Conservation (phyloP, 2,329 filamentous ascomycete genomes). For the Claviceps purpurea region DNA sequence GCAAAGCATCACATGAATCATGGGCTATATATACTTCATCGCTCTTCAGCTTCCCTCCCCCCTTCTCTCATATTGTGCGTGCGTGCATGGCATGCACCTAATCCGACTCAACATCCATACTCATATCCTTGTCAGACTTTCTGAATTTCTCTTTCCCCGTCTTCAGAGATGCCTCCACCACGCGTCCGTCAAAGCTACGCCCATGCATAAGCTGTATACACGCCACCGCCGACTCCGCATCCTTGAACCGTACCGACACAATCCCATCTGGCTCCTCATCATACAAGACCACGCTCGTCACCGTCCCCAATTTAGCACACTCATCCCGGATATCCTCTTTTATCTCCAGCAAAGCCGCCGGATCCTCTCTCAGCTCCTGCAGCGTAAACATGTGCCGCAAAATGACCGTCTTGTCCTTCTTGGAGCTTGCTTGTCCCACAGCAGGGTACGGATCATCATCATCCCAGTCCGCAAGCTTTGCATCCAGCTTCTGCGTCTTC, state of each 20-base stretch:
- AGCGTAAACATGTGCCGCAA: conserved; percentile 90
- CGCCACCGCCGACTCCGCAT: conserved; percentile 53
- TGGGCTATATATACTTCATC: background rate
- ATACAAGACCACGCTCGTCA: conserved; percentile 84
- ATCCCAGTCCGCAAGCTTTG: conserved; percentile 88
- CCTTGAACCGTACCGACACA: conserved; percentile 69
- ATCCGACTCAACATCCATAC: conserved; percentile 26
- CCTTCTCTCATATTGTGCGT: too few species aligned
- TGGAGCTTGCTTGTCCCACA: conserved; percentile 28
- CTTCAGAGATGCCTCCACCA: conserved; percentile 57
- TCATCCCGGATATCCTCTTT: conserved; percentile 90
- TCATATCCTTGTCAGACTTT: conserved; percentile 46
- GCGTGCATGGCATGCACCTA: background rate
- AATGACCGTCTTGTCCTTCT: conserved; percentile 71
- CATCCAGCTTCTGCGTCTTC: conserved; percentile 82
- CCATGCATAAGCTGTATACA: conserved; percentile 70
- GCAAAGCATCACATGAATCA: background rate
- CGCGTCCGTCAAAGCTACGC: conserved; percentile 60
- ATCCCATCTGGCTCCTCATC: conserved; percentile 78
- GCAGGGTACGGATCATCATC: conserved; percentile 60
- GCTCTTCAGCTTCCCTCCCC: background rate
- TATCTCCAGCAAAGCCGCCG: conserved; percentile 72
- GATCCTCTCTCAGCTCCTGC: conserved; percentile 71
- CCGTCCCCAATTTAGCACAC: conserved; percentile 70
- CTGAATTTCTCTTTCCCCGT: conserved; percentile 61